Conservation (phyloP, 495 filamentous ascomycete species). For the Tuber microsphaerosporum region DNA sequence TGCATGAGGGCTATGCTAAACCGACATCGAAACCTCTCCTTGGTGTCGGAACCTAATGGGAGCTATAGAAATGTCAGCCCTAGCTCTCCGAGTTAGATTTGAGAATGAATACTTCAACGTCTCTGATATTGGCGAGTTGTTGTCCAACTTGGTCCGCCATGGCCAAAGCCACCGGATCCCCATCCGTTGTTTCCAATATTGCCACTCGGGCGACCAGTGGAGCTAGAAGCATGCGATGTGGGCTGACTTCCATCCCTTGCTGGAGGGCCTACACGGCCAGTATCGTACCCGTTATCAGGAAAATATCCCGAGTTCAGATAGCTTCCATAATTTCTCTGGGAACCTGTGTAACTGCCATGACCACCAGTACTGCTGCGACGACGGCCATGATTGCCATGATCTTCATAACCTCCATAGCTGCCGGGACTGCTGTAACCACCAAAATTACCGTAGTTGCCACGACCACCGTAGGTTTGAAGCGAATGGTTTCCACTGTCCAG, state of each 20-base stretch:
- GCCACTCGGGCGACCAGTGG: background rate
- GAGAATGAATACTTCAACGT: background rate
- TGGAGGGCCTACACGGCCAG: background rate
- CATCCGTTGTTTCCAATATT: background rate
- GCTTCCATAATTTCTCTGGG: background rate
- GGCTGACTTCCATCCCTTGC: background rate
- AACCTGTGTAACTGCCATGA: rapidly evolving
- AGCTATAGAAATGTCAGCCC: background rate
- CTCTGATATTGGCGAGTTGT: background rate
- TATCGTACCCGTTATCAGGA: background rate
- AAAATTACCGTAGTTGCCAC: background rate
- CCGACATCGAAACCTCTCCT: background rate
- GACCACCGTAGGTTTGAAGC: background rate
- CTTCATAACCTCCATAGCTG: background rate
- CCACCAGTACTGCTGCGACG: background rate
- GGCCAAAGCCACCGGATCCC: background rate
- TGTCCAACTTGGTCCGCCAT: background rate
- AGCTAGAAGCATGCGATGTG: background rate
- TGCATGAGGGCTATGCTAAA: background rate
- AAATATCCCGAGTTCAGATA: background rate
- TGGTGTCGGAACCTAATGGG: background rate
- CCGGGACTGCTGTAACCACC: background rate
- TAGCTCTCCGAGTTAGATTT: background rate
- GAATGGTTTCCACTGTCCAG: background rate
- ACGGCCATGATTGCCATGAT: background rate